These are phyloP conservation scores for Aschersonia sp. DNA, from an alignment of 2,329 filamentous ascomycete genomes.

Conservation along the genomic window DNA sequence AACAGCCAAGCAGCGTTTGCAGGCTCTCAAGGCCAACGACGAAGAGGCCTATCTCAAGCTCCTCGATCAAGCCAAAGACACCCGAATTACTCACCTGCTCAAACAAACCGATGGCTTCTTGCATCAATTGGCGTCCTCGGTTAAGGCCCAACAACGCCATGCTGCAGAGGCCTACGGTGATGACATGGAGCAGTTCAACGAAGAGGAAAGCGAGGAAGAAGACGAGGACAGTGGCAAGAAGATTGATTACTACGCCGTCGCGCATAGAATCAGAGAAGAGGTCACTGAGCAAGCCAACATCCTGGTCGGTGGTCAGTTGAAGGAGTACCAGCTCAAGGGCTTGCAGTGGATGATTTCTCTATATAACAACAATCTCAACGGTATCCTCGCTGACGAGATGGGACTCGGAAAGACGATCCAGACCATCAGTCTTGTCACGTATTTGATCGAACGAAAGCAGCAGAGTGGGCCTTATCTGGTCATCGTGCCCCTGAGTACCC, in stretches of 20 bases:
- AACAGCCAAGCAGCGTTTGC: conserved; percentile 97
- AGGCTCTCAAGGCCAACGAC: conserved; percentile 96
- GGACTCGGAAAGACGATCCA: conserved; percentile 99
- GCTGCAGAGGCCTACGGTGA: conserved; percentile 67
- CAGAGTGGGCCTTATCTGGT: conserved; percentile 89
- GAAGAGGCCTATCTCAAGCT: conserved; percentile 98
- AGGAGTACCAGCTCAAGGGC: conserved; percentile 98
- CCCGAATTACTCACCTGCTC: conserved; percentile 92
- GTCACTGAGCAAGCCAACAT: conserved; percentile 71
- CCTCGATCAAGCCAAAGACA: conserved; percentile 96
- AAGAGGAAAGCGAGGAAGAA: conserved; percentile 55
- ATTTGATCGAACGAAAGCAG: conserved; percentile 90
- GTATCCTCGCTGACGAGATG: conserved; percentile 98
- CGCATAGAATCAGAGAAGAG: conserved; percentile 89
- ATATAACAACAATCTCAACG: conserved; percentile 99
- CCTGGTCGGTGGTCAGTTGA: conserved; percentile 80
- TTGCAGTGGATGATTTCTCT: conserved; percentile 99
- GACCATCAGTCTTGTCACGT: conserved; percentile 93
- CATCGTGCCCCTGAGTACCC: conserved; percentile 88
- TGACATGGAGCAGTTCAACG: conserved; percentile 32
- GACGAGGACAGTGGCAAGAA: conserved; percentile 61
- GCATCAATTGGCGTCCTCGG: conserved; percentile 84
- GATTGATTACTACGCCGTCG: conserved; percentile 97
- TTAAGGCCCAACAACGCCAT: conserved; percentile 83
- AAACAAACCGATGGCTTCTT: conserved; percentile 97